Base-by-base conservation (phyloP, 805 yeast species). In the Metschnikowia rubicola region DNA sequence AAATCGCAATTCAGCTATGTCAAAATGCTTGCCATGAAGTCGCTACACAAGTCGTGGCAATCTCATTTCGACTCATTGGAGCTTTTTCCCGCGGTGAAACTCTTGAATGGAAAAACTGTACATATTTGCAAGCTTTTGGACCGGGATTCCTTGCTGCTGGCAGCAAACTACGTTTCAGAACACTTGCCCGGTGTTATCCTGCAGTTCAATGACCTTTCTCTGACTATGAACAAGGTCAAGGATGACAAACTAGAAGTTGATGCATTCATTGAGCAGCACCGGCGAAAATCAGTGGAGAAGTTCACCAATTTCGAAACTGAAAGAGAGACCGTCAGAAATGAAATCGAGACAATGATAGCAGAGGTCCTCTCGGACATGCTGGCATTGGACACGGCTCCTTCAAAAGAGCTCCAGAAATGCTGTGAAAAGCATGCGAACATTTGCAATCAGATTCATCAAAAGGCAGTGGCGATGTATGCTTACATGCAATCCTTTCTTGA, bases 21-120 rank as follows among this genome's bases (percentile, higher is more conserved):
- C 30, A 64, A 63, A 43, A 58, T 74, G 28, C 59, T 80, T 31
- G 67, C 67, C 40, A 58, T 62, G 33, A 74, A 76, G 50, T 71
- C 80, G 0, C 62, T 75, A 17, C 65, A 67, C 15, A 68, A 72
- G 26, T 42, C 60, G 5, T 68, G 77, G 73, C 47, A 40, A 21
- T 26, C 36, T 6, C 68, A 75, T 47, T 66, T 67, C 44, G 62
- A 62, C 13, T 59, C 57, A 4, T 56, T 79, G 13, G 56, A 70
- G 39, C 58, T 62, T 21, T 61, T 75, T 32, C 72, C 80, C 2
- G 56, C 56, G 21, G 58, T 74, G 4, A 51, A 64, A 39, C 64
- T 75, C 44, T 56, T 70, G 39, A 62, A 66, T 34, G 61, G 46
- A 10, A 8, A 41, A 6, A 3, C 39, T 51, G 49, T 70, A 8